Evolutionary conservation across 1,284 basidiomycete species (phyloP), one percentile per base, ranked within the genome.

Genomic region (Veloporphyrellus conicus): DNA sequence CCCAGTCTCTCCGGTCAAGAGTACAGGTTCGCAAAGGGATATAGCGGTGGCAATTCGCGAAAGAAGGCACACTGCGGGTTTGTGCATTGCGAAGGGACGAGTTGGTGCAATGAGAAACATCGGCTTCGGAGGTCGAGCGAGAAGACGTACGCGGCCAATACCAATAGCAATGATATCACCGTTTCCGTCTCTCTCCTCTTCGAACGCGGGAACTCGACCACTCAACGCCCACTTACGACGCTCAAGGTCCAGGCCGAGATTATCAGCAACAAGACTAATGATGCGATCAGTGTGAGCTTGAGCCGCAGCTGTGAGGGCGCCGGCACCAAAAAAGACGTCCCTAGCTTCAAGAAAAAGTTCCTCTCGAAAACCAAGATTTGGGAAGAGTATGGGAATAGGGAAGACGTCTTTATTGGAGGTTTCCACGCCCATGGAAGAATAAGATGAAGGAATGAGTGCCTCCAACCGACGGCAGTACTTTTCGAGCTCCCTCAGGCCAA

Each of bases 1-100:
- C 35, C 96, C 96, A 0, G 96, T 99, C 73, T 99, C 96, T 46
- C 96, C 96, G 0, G 95, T 94, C 18, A 99, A 78, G 2, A 99
- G 77, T 1, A 95, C 74, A 1, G 96, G 93, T 64, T 99, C 96
- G 14, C 71, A 70, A 31, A 88, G 72, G 0, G 84, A 75, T 28
- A 94, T 74, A 0, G 87, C 81, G 11, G 83, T 85, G 0, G 86
- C 82, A 37, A 99, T 82, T 22, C 90, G 82, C 33, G 93, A 89
- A 19, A 98, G 77, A 6, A 98, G 74, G 19, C 81, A 69, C 1
- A 90, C 71, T 0, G 93, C 92, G 1, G 93, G 93, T 54, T 85
- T 83, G 56, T 96, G 96, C 69, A 98, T 75, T 2, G 91, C 93
- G 60, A 96, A 99, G 0, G 89, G 90, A 14, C 84, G 74, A 15